Evolutionary conservation across 768 basidiomycete genomes (phyloP).

Genomic region (Leccinum boreale): DNA sequence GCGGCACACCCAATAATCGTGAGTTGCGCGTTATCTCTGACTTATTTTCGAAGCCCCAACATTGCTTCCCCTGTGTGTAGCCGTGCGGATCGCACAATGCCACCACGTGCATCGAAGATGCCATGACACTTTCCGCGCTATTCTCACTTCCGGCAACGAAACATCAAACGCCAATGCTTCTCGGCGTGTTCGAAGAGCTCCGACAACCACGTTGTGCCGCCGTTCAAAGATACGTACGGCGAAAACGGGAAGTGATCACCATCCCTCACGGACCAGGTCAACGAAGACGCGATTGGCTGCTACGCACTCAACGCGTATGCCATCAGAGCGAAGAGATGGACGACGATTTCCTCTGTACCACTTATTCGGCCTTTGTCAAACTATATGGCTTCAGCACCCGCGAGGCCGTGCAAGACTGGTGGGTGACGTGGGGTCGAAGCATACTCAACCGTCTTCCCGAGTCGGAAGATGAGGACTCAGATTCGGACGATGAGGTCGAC

Average conservation of each 20-base stretch:
- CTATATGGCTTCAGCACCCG: conserved; percentile 47
- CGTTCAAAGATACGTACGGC: conserved; percentile 40
- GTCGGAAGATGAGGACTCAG: not conserved
- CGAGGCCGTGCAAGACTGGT: conserved; percentile 61
- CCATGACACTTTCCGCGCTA: conserved; percentile 53
- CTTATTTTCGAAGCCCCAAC: not conserved
- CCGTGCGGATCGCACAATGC: conserved; percentile 48
- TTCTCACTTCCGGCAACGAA: conserved; percentile 48
- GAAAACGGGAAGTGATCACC: conserved; percentile 41
- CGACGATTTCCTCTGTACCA: conserved; percentile 39
- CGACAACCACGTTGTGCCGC: conserved; percentile 45
- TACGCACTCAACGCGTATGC: conserved; percentile 25
- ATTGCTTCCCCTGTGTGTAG: conserved; percentile 26
- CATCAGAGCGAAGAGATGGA: conserved; percentile 38
- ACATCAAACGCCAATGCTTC: conserved; percentile 45
- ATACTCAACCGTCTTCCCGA: conserved; percentile 1
- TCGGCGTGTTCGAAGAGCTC: conserved; percentile 56
- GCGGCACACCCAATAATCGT: conserved; percentile 57
- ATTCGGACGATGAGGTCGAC: not conserved
- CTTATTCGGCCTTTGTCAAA: conserved; percentile 50
- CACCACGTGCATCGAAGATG: conserved; percentile 55
- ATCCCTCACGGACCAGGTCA: conserved; percentile 42
- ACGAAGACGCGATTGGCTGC: conserved; percentile 41
- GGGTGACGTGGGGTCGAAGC: conserved; percentile 48
- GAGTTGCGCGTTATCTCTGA: not conserved